Evolutionary conservation across 495 filamentous ascomycete genomes (phyloP), one percentile per base, ranked within the genome.

Genomic region (Aspergillus nanangensis): DNA sequence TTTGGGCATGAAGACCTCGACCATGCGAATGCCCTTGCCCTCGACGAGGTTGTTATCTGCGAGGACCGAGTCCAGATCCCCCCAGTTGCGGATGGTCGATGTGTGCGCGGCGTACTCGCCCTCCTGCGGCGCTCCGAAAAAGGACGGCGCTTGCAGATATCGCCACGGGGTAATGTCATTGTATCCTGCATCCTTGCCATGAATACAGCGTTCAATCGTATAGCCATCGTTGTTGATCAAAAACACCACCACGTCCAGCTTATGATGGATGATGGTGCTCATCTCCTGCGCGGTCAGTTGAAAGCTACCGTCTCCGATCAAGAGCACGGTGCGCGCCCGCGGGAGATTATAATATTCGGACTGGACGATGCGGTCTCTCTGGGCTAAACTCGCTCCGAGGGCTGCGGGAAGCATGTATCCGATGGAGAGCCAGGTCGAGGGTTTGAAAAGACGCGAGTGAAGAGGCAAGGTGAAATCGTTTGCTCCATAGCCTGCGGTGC

Each of bases 241-340:
- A 58, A 86, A 86, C 43, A 91, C 77, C 47, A 84, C 87, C 11
- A 86, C 71, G 37, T 83, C 74, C 9, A 92, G 62, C 1, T 70
- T 66, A 15, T 83, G 73, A 5, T 78, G 76, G 39, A 92, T 76
- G 66, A 91, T 88, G 11, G 86, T 88, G 46, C 75, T 78, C 38
- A 93, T 61, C 56, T 89, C 87, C 56, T 92, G 88, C 0, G 68
- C 79, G 0, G 86, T 90, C 17, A 92, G 66, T 53, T 93, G 86
- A 57, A 91, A 78, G 45, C 79, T 83, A n/a, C 88, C 88, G 53
- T 92, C 88, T 21, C 87, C 88, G 10, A 82, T 83, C 56, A 91
- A 82, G 41, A 91, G 70, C 50, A 93, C 79, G 0, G 68, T 72
- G 1, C 74, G 60, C 39, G 32, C 47, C 3, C 44, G 33, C 8